Evolutionary conservation across 179 eudicot genomes (phyloP), one percentile per base, ranked within the genome.

Genomic region (Amaranthus tricolor): DNA sequence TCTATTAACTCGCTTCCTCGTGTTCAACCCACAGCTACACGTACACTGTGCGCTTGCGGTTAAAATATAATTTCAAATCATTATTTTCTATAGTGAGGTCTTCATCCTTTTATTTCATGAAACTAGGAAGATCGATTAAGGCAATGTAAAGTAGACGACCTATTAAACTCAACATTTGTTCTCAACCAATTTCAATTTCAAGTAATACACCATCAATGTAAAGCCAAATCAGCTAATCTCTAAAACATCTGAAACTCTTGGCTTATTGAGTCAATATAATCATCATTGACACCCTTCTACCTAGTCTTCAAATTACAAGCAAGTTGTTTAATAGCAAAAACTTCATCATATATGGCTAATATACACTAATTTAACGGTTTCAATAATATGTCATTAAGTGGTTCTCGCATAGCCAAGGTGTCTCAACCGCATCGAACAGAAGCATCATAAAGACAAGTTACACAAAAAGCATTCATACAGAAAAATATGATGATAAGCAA

Each of bases 401-500:
- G 21, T 6, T 15, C 21, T 45, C 9, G 7, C 15, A 53, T 9
- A 53, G 56, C 56, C 15, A 53, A 7, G 24, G 40, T 31, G 3
- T 31, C 40, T 31, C 40, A 31, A 31, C 3, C 40, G 2, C 40
- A 31, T 31, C 2, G 3, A 31, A 31, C 40, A 2, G 3, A 31
- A 31, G 40, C 40, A 31, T 20, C 7, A 64, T 49, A 57, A 24
- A 77, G 16, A 65, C 17, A 12, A 50, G 20, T 2, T 68, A 44
- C n/a, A 78, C 4, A 67, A 11, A 5, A 63, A 19, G 71, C 50
- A n/a, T 57, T 66, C 15, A 17, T 11, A 10, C 53, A 56, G 31
- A 31, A 53, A 50, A 40, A 79, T 53, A 24, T 14, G 5, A 24
- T 24, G 11, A 52, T 55, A 57, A 64, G 11, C 66, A 68, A 82